Evolutionary conservation across 2,329 filamentous ascomycete species (phyloP).

Genomic region (Colletotrichum australisinense): DNA sequence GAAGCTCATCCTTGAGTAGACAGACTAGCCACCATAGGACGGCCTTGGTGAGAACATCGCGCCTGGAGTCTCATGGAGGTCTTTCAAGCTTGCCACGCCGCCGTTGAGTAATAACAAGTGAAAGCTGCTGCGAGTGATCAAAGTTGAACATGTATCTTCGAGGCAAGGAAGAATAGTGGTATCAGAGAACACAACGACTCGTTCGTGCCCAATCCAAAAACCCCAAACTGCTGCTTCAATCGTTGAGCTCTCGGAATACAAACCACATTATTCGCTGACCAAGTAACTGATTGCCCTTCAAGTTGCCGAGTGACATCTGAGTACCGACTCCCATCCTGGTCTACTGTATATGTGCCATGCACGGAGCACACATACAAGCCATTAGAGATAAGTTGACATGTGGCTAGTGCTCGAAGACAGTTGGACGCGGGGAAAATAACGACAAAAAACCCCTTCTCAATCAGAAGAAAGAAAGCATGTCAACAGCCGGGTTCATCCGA

Average conservation of each 20-base stretch:
- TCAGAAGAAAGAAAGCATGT: conserved; percentile 16
- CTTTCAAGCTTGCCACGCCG: too few relatives aligned
- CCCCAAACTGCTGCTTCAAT: too few relatives aligned
- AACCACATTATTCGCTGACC: not conserved
- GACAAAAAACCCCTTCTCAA: conserved; percentile 4
- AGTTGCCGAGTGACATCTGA: not conserved
- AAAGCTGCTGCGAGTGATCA: too few relatives aligned
- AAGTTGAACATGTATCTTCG: too few relatives aligned
- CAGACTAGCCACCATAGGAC: too few relatives aligned
- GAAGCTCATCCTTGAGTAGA: too few relatives aligned
- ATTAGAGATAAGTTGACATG: not conserved
- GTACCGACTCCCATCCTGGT: not conserved
- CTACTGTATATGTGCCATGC: not conserved
- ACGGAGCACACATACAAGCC: not conserved
- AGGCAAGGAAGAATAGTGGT: too few relatives aligned
- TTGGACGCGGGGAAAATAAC: conserved; percentile 7
- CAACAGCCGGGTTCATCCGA: conserved; percentile 32
- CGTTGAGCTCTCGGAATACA: not conserved
- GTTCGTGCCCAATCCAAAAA: too few relatives aligned
- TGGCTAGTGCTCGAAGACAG: not conserved
- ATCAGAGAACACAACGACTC: too few relatives aligned
- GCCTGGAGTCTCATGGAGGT: too few relatives aligned
- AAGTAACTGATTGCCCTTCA: not conserved
- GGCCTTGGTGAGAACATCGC: too few relatives aligned
- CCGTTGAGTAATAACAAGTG: too few relatives aligned